Percentiles rank a stretch among this genome's conserved stretches.
Evolutionary conservation across 1,139 yeast species (phyloP).

Genomic region (Candida pseudoviswanathii): DNA sequence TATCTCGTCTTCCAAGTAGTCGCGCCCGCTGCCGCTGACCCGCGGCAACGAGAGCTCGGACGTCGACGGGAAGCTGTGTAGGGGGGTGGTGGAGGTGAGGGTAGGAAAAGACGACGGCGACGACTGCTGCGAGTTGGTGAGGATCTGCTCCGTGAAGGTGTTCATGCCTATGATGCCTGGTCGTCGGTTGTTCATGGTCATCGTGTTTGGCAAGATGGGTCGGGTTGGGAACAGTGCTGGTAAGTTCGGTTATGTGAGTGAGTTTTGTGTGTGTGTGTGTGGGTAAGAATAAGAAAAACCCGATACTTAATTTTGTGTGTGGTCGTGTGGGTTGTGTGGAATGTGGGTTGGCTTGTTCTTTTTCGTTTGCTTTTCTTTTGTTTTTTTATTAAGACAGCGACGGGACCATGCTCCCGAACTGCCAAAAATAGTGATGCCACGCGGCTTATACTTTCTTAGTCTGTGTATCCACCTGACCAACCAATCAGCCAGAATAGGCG

Average conservation of each 20-base stretch:
- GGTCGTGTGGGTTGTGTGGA: background rate
- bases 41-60: conserved; percentile 4
- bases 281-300: background rate
- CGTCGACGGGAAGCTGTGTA: conserved; percentile 4
- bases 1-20: conserved; percentile 21
- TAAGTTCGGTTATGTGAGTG: background rate
- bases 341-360: background rate
- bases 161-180: conserved; percentile 1
- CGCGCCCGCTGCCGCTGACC: background rate
- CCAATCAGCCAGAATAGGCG: too few relatives aligned
- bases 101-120: background rate
- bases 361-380: background rate
- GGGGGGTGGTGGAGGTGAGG: background rate
- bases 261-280: background rate
- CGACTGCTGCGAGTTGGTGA: background rate
- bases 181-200: conserved; percentile 1
- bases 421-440: background rate
- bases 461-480: background rate
- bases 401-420: too few relatives aligned
- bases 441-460: background rate
- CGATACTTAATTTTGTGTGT: background rate
- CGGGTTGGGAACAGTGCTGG: background rate
- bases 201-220: background rate
- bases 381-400: too few relatives aligned
- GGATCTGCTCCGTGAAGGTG: background rate